These are phyloP conservation scores for Lachancea fermentati DNA, from an alignment of 805 yeast genomes.

Conservation along the genomic window DNA sequence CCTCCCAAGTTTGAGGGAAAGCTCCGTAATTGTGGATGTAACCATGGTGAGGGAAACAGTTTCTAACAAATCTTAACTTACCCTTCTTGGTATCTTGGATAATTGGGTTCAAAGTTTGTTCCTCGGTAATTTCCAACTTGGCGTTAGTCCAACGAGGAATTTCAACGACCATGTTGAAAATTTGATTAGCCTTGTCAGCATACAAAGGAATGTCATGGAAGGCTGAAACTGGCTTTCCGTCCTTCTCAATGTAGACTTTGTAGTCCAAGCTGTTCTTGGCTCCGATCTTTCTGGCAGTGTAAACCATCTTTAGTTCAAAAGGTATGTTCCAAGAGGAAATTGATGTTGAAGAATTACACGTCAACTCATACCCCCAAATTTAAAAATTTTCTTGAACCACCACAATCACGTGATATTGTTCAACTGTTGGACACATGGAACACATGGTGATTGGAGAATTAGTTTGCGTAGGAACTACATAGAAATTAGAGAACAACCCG, in stretches of 20 bases:
- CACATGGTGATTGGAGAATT: too few species aligned
- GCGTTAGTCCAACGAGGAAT: conserved; percentile 99
- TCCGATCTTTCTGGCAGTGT: conserved; percentile 88
- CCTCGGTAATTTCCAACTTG: conserved; percentile 90
- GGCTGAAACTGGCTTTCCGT: conserved; percentile 91
- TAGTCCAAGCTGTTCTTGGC: conserved; percentile 93
- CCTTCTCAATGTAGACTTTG: conserved; percentile 86
- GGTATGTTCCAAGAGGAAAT: too few species aligned
- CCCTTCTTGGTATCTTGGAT: conserved; percentile 98
- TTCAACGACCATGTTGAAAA: conserved; percentile 88
- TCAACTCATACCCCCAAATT: too few species aligned
- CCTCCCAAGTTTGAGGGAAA: conserved; percentile 92
- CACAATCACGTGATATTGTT: not conserved
- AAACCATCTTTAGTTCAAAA: conserved; percentile 50
- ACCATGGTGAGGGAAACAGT: conserved; percentile 98
- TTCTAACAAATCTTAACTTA: conserved; percentile 89
- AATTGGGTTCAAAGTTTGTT: conserved; percentile 80
- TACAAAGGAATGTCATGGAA: conserved; percentile 92
- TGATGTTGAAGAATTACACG: too few species aligned
- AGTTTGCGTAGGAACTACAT: too few species aligned
- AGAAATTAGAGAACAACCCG: too few species aligned
- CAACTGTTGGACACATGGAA: too few species aligned
- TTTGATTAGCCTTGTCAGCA: conserved; percentile 88
- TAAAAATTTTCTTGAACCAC: too few species aligned
- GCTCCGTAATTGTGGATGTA: conserved; percentile 99